Evolutionary conservation across 768 basidiomycete species (phyloP).

Genomic region (Pholiota microspora): DNA sequence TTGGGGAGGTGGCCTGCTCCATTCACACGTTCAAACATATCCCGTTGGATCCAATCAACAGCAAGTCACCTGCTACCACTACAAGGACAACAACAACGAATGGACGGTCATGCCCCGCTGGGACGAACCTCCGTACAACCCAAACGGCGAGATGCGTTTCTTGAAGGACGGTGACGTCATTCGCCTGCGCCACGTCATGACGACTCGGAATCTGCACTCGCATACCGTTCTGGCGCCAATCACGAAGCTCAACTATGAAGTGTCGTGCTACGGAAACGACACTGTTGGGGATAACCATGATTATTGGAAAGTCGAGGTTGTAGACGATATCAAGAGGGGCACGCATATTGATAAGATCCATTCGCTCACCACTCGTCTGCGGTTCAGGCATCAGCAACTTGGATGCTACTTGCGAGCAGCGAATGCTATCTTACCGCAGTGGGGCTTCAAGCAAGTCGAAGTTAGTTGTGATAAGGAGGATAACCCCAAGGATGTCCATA

Average conservation of each 20-base stretch:
- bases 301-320: conserved; percentile 90
- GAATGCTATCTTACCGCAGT: conserved; percentile 88
- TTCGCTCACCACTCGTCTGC: conserved; percentile 85
- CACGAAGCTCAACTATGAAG: conserved; percentile 86
- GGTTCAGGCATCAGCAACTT: conserved; percentile 73
- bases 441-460: conserved; percentile 99
- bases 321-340: conserved; percentile 82
- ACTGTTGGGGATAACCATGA: conserved; percentile 89
- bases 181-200: conserved; percentile 79
- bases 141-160: conserved; percentile 65
- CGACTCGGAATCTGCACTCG: conserved; percentile 90
- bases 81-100: conserved; percentile 98
- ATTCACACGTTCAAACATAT: conserved; percentile 95
- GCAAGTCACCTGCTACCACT: conserved; percentile 98
- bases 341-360: conserved; percentile 67
- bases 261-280: conserved; percentile 90
- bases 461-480: conserved; percentile 92
- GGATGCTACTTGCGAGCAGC: conserved; percentile 91
- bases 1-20: conserved; percentile 94
- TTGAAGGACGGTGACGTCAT: conserved; percentile 75
- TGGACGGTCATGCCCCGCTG: conserved; percentile 82
- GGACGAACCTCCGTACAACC: conserved; percentile 69
- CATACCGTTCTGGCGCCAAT: conserved; percentile 87
- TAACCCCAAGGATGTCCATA: conserved; percentile 74
- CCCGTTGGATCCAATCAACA: conserved; percentile 92